These are phyloP conservation scores for Phaeolepiota aurea DNA, from an alignment of 768 basidiomycete genomes.

Conservation along the genomic window DNA sequence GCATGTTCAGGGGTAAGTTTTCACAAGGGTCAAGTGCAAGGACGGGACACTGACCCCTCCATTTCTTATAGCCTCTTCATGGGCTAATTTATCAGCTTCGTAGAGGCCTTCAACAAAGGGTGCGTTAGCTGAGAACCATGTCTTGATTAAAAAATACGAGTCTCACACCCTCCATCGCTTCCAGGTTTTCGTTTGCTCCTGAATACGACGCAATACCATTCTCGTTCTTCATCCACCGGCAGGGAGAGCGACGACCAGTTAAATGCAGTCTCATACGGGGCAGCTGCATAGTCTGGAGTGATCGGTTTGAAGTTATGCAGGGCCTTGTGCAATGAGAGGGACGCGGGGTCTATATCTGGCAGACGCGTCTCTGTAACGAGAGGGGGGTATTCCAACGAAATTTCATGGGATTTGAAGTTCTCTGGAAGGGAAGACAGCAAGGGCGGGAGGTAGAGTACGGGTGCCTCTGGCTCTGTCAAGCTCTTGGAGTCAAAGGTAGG, in stretches of 20 bases:
- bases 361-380: constrained; percentile 65
- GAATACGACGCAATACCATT: constrained; percentile 93
- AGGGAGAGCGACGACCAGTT: constrained; percentile 76
- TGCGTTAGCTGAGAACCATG: constrained; percentile 2
- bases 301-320: constrained; percentile 68
- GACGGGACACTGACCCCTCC: constrained; percentile 55
- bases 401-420: constrained; percentile 18
- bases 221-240: constrained; percentile 63
- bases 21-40: neutral
- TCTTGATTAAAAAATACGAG: constrained; percentile 6
- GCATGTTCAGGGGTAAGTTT: constrained; percentile 4
- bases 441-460: constrained; percentile 78
- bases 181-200: constrained; percentile 66
- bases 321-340: constrained; percentile 79
- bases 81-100: constrained; percentile 78
- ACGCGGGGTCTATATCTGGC: constrained; percentile 80
- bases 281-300: constrained; percentile 49
- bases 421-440: constrained; percentile 70
- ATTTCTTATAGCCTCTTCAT: constrained; percentile 86
- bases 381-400: constrained; percentile 28
- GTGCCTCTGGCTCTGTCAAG: constrained; percentile 25
- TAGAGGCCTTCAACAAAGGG: constrained; percentile 51
- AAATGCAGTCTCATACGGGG: constrained; percentile 70
- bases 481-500: constrained; percentile 40
- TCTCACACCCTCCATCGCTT: constrained; percentile 58